A percentile compares a stretch with the other conserved stretches of the same genome.
phyloP scores from a whole-genome alignment of 352 stramenopile genomes.

The Halophytophthora batemanensis region DNA sequence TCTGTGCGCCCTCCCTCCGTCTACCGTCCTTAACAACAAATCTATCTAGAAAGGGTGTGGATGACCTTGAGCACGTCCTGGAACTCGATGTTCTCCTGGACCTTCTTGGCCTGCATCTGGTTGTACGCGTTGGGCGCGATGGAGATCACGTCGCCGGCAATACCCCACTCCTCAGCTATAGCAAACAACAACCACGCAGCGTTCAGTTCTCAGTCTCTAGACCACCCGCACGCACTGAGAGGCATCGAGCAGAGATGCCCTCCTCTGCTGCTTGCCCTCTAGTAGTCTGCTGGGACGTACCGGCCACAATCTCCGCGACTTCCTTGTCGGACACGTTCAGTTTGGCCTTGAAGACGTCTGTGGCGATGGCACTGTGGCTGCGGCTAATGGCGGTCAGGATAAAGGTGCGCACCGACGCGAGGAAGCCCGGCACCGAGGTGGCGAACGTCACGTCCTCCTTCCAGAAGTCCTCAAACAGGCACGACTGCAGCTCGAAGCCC shows the following conservation, averaged over 20 bases:
- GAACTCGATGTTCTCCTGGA: slow-evolving; percentile 86
- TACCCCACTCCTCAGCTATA: slow-evolving; percentile 68
- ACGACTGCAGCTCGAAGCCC: slow-evolving; percentile 76
- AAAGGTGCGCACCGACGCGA: slow-evolving; percentile 72
- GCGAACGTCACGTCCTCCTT: slow-evolving; percentile 57
- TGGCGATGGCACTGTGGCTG: slow-evolving; percentile 70
- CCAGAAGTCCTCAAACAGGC: slow-evolving; percentile 82
- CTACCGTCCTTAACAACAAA: slow-evolving; percentile 37
- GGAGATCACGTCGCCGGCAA: slow-evolving; percentile 49
- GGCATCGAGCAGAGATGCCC: too few species aligned
- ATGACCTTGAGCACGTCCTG: slow-evolving; percentile 87
- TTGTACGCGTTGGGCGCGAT: slow-evolving; percentile 78
- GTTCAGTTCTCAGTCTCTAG: slow-evolving; percentile 10
- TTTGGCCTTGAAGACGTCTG: slow-evolving; percentile 56
- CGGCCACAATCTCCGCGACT: slow-evolving; percentile 45
- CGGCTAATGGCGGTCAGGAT: slow-evolving; percentile 67
- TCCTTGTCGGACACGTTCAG: slow-evolving; percentile 72
- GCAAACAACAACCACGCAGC: slow-evolving; percentile 13
- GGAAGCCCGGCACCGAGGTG: slow-evolving; percentile 60
- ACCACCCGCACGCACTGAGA: background rate
- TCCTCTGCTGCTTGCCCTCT: too few species aligned
- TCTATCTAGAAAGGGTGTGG: slow-evolving; percentile 85
- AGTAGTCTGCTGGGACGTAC: slow-evolving; percentile 39
- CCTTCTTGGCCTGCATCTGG: slow-evolving; percentile 85
- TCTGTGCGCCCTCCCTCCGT: too few species aligned